Evolutionary conservation across 2,329 filamentous ascomycete species (phyloP), one percentile per base, ranked within the genome.

Genomic region (Cladosporium sp.): DNA sequence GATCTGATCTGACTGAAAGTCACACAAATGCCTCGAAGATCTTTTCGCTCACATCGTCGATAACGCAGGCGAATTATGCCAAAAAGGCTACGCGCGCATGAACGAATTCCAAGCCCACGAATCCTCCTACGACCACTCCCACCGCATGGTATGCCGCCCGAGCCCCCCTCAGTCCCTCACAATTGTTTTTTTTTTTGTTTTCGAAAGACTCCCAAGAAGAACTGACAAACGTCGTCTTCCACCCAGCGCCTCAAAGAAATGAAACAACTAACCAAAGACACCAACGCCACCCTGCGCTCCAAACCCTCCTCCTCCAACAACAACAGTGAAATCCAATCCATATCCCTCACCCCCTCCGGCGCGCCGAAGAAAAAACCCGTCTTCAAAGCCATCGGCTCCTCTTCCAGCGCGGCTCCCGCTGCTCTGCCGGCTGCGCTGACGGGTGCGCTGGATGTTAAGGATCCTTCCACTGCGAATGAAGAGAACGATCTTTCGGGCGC

Each of bases 31-130:
- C n/a, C n/a, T n/a, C n/a, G n/a, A n/a, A n/a, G n/a, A n/a, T n/a
- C n/a, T n/a, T n/a, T n/a, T n/a, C n/a, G n/a, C n/a, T n/a, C n/a
- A n/a, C n/a, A n/a, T n/a, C n/a, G n/a, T n/a, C n/a, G n/a, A n/a
- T n/a, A n/a, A n/a, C n/a, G n/a, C 51, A 76, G 76, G 83, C 74
- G 81, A 84, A 36, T 81, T 97, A 49, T 97, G 93, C 75, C 84
- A 86, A 57, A 97, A 97, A 73, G 92, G 91, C 61, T 99, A 97
- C 72, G 84, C 85, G 1, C 89, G 93, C 50, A 92, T 95, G 79
- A 92, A 95, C 66, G 92, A 97, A 68, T 96, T 95, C 68, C 92
- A 97, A 70, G 86, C 91, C 7, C 93, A 99, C 68, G 88, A 96
- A 51, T 84, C 84, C 56, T 93, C 88, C 62, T 97, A 97, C 70